phyloP scores from a whole-genome alignment of 495 filamentous ascomycete genomes.

The Thermothielavioides terrestris region DNA sequence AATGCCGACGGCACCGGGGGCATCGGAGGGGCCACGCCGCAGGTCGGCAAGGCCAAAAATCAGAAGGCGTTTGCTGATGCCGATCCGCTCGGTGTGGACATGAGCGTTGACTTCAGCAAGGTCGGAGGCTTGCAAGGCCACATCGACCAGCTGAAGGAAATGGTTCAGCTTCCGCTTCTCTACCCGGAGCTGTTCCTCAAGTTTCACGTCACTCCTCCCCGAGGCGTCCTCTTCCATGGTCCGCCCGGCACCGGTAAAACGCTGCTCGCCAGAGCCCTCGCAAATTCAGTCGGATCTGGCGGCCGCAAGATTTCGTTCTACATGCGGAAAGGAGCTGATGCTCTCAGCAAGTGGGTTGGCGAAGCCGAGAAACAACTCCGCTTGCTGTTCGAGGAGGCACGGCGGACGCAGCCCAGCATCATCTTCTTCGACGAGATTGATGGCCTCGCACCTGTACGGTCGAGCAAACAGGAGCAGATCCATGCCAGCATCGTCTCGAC shows the following conservation, averaged over 20 bases:
- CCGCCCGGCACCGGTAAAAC: constrained; percentile 98
- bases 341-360: constrained; percentile 96
- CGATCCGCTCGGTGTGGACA: constrained; percentile 86
- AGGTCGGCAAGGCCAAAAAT: constrained; percentile 85
- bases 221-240: constrained; percentile 93
- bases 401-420: constrained; percentile 91
- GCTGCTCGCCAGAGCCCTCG: constrained; percentile 80
- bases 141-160: constrained; percentile 94
- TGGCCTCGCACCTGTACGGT: constrained; percentile 87
- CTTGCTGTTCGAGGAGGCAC: constrained; percentile 88
- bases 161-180: constrained; percentile 86
- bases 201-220: constrained; percentile 86
- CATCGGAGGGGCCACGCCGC: constrained; percentile 66
- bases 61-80: constrained; percentile 71
- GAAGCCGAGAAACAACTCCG: constrained; percentile 93
- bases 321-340: constrained; percentile 97
- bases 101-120: constrained; percentile 82
- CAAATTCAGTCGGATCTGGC: constrained; percentile 64
- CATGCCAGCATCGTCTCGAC: constrained; percentile 98
- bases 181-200: constrained; percentile 92
- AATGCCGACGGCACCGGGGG: constrained; percentile 39
- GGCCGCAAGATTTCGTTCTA: constrained; percentile 95
- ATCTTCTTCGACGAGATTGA: constrained; percentile 99
- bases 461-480: constrained; percentile 96
- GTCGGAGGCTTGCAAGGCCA: constrained; percentile 87